Base-by-base conservation (phyloP, 1,139 yeast species). In the Taiozyma sp. region DNA sequence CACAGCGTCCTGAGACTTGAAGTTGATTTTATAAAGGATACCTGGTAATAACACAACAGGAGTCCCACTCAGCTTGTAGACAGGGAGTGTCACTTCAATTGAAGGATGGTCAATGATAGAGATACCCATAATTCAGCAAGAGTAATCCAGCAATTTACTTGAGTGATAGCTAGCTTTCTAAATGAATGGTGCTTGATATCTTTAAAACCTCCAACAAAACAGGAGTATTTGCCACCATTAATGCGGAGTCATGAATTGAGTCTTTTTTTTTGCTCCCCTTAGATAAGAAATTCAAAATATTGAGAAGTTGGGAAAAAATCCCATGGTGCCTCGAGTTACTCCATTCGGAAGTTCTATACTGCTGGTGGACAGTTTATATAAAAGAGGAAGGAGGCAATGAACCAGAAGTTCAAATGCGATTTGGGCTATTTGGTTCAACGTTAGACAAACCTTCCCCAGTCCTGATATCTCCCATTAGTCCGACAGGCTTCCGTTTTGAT, bases 41-140 rank as follows among this genome's bases (percentile, higher is more conserved):
- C 87, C 87, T 1, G 88, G 88, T 14, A 82, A 62, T 39, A 81
- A 70, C 14, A 82, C 79, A 52, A 81, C 59, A 1, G 58, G 50
- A 1, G 67, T 61, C 9, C 48, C 47, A 1, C 49, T 19, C 4
- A 59, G 54, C 24, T 53, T 55, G 48, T 54, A 57, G 19, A 59
- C 54, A 4, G 64, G 64, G 2, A 60, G 44, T 4, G 46, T 46
- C 16, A 44, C 29, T 22, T 46, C 47, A 3, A 46, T 43, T 6
- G 46, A 9, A 5, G 48, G 34, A 6, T 42, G 44, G 28, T 42
- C 44, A 35, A 40, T 22, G 11, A 41, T 22, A 19, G 47, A 43
- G 35, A 44, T 19, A 4, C 47, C 47, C 50, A 47, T 44, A 6
- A 13, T 22, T 14, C 8, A 22, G 5, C 30, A 10, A 10, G 26